A percentile compares a stretch with the other conserved stretches of the same genome.
Evolutionary conservation across 345 rosid genomes (phyloP).

Genomic region (Eucalyptus pauciflora): DNA sequence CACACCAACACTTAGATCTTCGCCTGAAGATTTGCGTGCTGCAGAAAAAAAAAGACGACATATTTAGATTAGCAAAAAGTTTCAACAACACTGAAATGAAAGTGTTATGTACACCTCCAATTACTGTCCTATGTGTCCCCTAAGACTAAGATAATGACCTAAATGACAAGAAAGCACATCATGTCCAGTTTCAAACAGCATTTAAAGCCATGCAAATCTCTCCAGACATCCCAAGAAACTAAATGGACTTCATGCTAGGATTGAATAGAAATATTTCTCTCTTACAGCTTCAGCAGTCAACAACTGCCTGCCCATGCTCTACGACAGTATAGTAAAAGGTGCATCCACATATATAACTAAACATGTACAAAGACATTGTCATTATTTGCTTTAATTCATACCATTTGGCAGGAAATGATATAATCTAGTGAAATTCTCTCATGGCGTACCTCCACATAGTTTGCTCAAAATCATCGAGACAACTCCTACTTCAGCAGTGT

Average conservation of each 20-base stretch:
- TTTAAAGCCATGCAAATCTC: background rate
- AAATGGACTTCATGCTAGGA: background rate
- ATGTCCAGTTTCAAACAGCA: background rate
- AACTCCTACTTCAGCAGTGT: background rate
- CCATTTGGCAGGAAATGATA: background rate
- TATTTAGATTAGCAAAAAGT: background rate
- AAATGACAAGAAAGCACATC: background rate
- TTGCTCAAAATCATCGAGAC: background rate
- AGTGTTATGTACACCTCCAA: background rate
- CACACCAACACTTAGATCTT: slow-evolving; percentile 4
- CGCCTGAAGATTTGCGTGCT: slow-evolving; percentile 1
- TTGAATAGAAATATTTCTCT: background rate
- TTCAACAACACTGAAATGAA: background rate
- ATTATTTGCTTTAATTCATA: background rate
- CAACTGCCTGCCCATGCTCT: background rate
- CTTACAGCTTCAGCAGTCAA: background rate
- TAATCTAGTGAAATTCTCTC: background rate
- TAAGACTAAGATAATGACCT: background rate
- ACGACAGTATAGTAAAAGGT: background rate
- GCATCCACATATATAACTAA: background rate
- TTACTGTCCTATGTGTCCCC: background rate
- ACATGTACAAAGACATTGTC: background rate
- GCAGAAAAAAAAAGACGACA: background rate
- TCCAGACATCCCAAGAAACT: background rate
- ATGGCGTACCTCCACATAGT: background rate